Evolutionary conservation across 306 rosid genomes (phyloP), one percentile per base, ranked within the genome.

Genomic region (Gleditsia sinensis): DNA sequence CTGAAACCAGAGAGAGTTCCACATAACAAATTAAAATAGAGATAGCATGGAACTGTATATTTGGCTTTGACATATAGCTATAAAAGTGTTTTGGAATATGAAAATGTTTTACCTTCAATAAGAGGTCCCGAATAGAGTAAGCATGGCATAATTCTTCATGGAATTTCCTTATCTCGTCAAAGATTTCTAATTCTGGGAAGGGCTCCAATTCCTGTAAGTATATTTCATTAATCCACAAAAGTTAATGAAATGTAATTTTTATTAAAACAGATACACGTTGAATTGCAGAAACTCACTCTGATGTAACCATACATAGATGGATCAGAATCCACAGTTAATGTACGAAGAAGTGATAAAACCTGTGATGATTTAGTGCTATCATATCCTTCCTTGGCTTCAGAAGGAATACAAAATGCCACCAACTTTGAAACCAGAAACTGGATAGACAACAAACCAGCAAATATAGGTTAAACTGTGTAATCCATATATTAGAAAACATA

Each of bases 371-470:
- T 60, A 28, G 80, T 55, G 73, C 83, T 81, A 39, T 66, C 66
- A 73, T 27, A 48, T 14, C 75, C 88, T 54, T 84, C 87, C 71
- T 85, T 67, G 75, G 75, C 73, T 77, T 88, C 75, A 46, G 84
- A 80, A 55, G 91, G 88, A 87, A 80, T 78, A 78, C 92, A 94
- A 82, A 92, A 88, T 0, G 81, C 86, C 80, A 94, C 94, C 87
- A 94, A 81, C 86, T 91, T 91, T 27, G 98, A 91, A 67, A 89
- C 96, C 77, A 94, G 78, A 81, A 89, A 91, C 98, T 94, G 86
- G 4, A 71, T 21, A 54, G 56, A 57, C 34, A 70, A 64, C 28
- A 71, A 79, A 58, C 21, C 33, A 36, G 39, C 71, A 73, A 69
- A 57, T 46, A 74, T 24, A 46, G 24, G 82, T 75, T 67, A 50